Evolutionary conservation across 1,139 yeast genomes (phyloP).

Genomic region (Pichia sp.): DNA sequence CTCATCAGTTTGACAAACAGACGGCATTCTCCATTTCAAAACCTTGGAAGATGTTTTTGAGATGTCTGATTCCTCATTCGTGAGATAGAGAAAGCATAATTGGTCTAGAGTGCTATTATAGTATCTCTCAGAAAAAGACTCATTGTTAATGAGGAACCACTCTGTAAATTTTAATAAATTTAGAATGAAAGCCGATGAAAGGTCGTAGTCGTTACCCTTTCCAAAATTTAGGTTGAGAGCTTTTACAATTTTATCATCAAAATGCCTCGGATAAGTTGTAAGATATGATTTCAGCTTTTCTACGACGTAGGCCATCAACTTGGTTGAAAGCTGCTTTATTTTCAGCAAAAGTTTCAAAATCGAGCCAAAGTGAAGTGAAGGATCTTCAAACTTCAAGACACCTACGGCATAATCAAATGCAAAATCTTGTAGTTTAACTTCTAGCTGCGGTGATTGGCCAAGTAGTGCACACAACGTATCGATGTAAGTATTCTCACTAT

Average conservation of each 20-base stretch:
- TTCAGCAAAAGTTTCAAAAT: constrained; percentile 18
- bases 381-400: constrained; percentile 7
- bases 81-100: constrained; percentile 34
- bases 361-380: constrained; percentile 6
- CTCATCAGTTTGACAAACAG: constrained; percentile 30
- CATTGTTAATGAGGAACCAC: constrained; percentile 21
- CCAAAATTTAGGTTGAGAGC: background rate
- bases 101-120: constrained; percentile 22
- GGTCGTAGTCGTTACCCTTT: constrained; percentile 6
- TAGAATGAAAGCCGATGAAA: constrained; percentile 9
- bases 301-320: constrained; percentile 12
- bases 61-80: constrained; percentile 34
- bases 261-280: constrained; percentile 16
- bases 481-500: constrained; percentile 19
- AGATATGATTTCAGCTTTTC: constrained; percentile 10
- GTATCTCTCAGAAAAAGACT: constrained; percentile 8
- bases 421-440: constrained; percentile 26
- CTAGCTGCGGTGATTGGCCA: constrained; percentile 31
- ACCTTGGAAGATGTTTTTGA: constrained; percentile 37
- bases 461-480: constrained; percentile 38
- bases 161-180: constrained; percentile 22
- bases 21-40: constrained; percentile 46
- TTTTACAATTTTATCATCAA: constrained; percentile 13
- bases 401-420: constrained; percentile 27
- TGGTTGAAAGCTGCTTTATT: constrained; percentile 12